Conservation (phyloP, 345 rosid genomes). For the Hypericum perforatum region DNA sequence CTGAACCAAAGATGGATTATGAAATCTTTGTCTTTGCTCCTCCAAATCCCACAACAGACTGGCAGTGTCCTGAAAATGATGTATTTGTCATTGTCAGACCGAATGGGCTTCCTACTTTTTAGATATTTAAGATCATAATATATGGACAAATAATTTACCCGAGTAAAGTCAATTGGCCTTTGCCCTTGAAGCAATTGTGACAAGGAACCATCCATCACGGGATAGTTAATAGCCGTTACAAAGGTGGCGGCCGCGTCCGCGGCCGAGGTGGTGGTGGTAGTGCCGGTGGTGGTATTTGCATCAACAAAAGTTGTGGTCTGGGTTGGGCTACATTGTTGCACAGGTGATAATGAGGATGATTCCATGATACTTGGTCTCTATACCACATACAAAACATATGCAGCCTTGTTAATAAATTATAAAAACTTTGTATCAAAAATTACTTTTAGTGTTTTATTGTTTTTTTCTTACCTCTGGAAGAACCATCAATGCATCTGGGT, state of each 20-base stretch:
- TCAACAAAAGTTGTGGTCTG: slow-evolving; percentile 30
- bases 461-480: slow-evolving; percentile 38
- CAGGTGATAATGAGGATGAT: slow-evolving; percentile 13
- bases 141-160: slow-evolving; percentile 10
- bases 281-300: slow-evolving; percentile 21
- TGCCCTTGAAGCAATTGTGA: slow-evolving; percentile 25
- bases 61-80: slow-evolving; percentile 35
- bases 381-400: slow-evolving; percentile 31
- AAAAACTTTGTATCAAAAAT: not conserved
- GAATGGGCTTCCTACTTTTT: too few species aligned
- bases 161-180: slow-evolving; percentile 17
- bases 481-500: slow-evolving; percentile 32
- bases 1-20: slow-evolving; percentile 33
- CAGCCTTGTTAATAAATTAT: slow-evolving; percentile 13
- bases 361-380: slow-evolving; percentile 26
- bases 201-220: slow-evolving; percentile 21
- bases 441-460: not conserved
- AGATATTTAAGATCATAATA: not conserved
- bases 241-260: not conserved
- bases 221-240: slow-evolving; percentile 19
- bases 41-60: slow-evolving; percentile 41
- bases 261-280: slow-evolving; percentile 7
- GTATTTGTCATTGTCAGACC: slow-evolving; percentile 12
- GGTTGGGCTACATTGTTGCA: slow-evolving; percentile 29
- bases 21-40: slow-evolving; percentile 38